Percentiles rank a stretch among this genome's conserved stretches.
These are phyloP conservation scores for Fusarium clavum DNA, from an alignment of 2,329 filamentous ascomycete genomes.

Conservation along the genomic window DNA sequence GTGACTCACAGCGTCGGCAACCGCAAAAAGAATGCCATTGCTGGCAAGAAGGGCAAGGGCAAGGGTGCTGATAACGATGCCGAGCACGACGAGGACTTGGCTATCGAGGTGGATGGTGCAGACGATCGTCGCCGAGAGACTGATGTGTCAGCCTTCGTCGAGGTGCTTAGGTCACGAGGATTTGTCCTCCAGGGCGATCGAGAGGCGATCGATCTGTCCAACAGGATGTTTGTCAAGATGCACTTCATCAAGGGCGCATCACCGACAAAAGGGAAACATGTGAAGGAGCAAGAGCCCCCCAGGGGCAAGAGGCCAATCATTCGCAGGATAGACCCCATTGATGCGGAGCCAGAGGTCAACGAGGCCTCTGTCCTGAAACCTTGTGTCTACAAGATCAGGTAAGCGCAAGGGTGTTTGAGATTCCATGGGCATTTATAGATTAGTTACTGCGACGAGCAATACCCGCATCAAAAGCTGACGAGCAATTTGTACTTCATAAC, in stretches of 20 bases:
- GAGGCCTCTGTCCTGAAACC: constrained; percentile 83
- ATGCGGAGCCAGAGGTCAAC: constrained; percentile 70
- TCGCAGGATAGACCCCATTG: constrained; percentile 64
- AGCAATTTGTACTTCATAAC: constrained; percentile 33
- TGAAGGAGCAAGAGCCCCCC: constrained; percentile 67
- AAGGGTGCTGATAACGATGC: constrained; percentile 60
- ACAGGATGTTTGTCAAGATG: constrained; percentile 99
- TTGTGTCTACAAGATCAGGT: constrained; percentile 94
- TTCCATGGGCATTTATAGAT: constrained; percentile 15
- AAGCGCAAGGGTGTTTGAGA: constrained; percentile 34
- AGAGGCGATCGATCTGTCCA: constrained; percentile 79
- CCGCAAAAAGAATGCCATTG: constrained; percentile 63
- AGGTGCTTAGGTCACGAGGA: constrained; percentile 81
- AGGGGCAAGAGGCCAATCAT: constrained; percentile 66
- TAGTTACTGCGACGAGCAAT: constrained; percentile 30
- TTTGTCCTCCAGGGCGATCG: constrained; percentile 82
- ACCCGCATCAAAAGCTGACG: constrained; percentile 28
- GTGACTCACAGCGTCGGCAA: constrained; percentile 79
- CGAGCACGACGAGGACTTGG: constrained; percentile 66
- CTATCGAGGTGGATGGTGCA: constrained; percentile 77
- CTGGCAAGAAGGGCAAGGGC: constrained; percentile 60
- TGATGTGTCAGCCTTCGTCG: constrained; percentile 87
- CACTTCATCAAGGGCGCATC: constrained; percentile 87
- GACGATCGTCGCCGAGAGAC: constrained; percentile 77
- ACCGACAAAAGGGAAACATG: constrained; percentile 81